These are phyloP conservation scores for Tuber umbilicatum DNA, from an alignment of 495 filamentous ascomycete genomes.

Conservation along the genomic window DNA sequence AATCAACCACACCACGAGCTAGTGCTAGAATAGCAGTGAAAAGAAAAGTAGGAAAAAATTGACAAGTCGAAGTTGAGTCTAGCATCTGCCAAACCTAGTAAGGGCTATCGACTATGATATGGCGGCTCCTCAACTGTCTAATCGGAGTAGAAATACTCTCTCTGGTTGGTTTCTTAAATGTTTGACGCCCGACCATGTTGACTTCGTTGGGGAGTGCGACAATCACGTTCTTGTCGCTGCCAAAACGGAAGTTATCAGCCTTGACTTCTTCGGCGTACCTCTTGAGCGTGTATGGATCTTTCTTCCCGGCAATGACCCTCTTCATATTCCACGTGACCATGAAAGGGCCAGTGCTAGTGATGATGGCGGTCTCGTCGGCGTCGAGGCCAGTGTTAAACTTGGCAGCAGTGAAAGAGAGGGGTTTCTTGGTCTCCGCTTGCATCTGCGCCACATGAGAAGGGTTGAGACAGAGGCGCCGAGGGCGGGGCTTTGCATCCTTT, in stretches of 20 bases:
- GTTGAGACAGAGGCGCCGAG: conserved; percentile 77
- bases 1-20: not conserved
- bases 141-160: conserved; percentile 74
- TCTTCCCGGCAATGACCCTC: conserved; percentile 69
- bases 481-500: conserved; percentile 88
- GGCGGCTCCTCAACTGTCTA: conserved; percentile 33
- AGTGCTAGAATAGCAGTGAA: not conserved
- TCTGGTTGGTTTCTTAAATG: conserved; percentile 78
- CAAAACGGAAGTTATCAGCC: conserved; percentile 98
- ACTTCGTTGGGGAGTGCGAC: conserved; percentile 95
- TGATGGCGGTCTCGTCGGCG: conserved; percentile 75
- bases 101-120: conserved; percentile 38
- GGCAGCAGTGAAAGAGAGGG: conserved; percentile 79
- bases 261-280: conserved; percentile 90
- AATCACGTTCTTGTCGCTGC: conserved; percentile 94
- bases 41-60: not conserved
- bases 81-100: conserved; percentile 18
- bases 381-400: conserved; percentile 90
- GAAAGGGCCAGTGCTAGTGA: conserved; percentile 95
- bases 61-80: not conserved
- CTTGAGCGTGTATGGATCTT: conserved; percentile 91
- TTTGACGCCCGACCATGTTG: conserved; percentile 84
- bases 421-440: conserved; percentile 82
- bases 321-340: conserved; percentile 94
- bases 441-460: conserved; percentile 93